These are phyloP conservation scores for Miamiensis avidus DNA, from an alignment of 169 alveolate genomes.

Conservation along the genomic window DNA sequence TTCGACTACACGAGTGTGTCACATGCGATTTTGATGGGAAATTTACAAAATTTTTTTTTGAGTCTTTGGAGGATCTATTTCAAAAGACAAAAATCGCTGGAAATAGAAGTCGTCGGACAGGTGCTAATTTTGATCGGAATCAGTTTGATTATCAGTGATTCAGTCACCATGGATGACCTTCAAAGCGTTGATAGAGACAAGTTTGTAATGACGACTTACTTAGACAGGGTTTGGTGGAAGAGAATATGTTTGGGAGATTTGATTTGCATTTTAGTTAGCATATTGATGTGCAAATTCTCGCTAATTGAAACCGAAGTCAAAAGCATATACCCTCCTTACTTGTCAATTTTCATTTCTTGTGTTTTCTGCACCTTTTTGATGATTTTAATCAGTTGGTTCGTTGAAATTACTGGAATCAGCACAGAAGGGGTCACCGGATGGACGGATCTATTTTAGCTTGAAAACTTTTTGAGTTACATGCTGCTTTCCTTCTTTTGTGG, in stretches of 20 bases:
- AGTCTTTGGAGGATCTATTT: background rate
- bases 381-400: background rate
- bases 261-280: background rate
- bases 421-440: background rate
- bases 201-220: background rate
- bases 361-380: background rate
- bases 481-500: background rate
- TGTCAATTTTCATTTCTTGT: background rate
- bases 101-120: constrained; percentile 3
- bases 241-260: background rate
- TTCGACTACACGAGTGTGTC: constrained; percentile 19
- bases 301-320: background rate
- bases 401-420: background rate
- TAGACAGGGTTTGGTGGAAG: background rate
- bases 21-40: constrained; percentile 3
- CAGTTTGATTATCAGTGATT: background rate
- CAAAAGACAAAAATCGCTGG: background rate
- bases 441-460: background rate
- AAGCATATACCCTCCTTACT: background rate
- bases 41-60: constrained; percentile 1
- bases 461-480: background rate
- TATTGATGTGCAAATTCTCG: background rate
- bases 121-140: constrained; percentile 3
- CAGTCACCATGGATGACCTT: constrained; percentile 7
- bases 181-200: background rate